These are phyloP conservation scores for Forsythia viridissima DNA, from an alignment of 257 asterid genomes.

Conservation along the genomic window DNA sequence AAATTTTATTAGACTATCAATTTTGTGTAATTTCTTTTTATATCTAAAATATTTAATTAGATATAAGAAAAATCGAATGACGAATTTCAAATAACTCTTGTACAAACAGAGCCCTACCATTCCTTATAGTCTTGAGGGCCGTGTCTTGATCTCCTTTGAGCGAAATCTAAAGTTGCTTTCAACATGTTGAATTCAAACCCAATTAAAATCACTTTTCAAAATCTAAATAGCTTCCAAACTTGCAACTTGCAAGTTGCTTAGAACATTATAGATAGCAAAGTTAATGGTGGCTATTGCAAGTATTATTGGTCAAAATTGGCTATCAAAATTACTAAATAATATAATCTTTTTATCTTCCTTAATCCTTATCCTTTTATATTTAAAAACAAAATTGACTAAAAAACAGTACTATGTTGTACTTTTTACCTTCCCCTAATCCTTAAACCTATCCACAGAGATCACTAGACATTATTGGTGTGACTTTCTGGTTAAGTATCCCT, in stretches of 20 bases:
- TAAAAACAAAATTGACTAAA: background rate
- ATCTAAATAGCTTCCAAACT: background rate
- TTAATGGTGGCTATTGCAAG: background rate
- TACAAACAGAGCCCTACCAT: background rate
- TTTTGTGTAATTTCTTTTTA: no score
- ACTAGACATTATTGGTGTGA: background rate
- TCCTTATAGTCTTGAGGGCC: background rate
- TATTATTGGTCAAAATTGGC: background rate
- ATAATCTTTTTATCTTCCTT: background rate
- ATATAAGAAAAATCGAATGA: no score
- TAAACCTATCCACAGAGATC: background rate
- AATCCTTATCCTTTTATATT: background rate
- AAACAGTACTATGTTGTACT: background rate
- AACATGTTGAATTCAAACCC: background rate
- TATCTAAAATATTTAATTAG: no score
- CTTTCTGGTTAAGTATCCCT: background rate
- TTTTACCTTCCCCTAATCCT: background rate
- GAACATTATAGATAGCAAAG: background rate
- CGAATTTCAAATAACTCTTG: no score
- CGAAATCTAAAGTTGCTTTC: background rate
- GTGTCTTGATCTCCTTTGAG: background rate
- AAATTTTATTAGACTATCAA: background rate
- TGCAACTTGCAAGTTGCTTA: background rate
- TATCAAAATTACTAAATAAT: background rate
- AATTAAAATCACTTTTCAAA: background rate